phyloP scores from a whole-genome alignment of 2,329 filamentous ascomycete genomes.

The Gliomastix tumulicola region DNA sequence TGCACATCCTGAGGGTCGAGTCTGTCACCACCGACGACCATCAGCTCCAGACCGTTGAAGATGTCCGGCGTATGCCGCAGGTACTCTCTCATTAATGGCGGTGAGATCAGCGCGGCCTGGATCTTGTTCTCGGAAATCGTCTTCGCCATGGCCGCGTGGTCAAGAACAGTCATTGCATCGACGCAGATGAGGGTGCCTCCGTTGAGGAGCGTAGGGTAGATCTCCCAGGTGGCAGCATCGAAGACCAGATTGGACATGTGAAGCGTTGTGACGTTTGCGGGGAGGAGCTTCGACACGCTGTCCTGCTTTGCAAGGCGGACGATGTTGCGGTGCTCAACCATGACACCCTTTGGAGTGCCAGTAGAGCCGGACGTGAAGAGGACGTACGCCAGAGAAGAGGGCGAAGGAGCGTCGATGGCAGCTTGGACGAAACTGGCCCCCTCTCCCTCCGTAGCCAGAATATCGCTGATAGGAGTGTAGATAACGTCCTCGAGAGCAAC shows the following conservation, averaged over 20 bases:
- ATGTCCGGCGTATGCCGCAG: constrained; percentile 3
- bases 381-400: constrained; percentile 17
- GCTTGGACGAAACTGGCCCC: too few species aligned
- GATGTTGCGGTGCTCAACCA: constrained; percentile 14
- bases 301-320: constrained; percentile 3
- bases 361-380: constrained; percentile 46
- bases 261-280: constrained; percentile 1
- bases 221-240: constrained; percentile 10
- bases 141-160: constrained; percentile 5
- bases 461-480: too few species aligned
- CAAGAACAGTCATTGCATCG: constrained; percentile 7
- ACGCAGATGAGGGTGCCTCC: constrained; percentile 12
- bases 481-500: too few species aligned
- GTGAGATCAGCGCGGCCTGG: constrained; percentile 4
- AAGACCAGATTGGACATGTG: constrained; percentile 12
- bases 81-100: constrained; percentile 9
- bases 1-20: constrained; percentile 6
- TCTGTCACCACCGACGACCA: constrained; percentile 8
- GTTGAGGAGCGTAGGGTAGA: constrained; percentile 10
- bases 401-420: too few species aligned
- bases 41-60: constrained; percentile 4
- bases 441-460: too few species aligned
- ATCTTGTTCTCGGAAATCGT: constrained; percentile 5
- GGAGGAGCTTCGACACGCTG: neutral
- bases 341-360: constrained; percentile 39